Evolutionary conservation across 805 yeast species (phyloP).

Genomic region (Kluyveromyces aestuarii): DNA sequence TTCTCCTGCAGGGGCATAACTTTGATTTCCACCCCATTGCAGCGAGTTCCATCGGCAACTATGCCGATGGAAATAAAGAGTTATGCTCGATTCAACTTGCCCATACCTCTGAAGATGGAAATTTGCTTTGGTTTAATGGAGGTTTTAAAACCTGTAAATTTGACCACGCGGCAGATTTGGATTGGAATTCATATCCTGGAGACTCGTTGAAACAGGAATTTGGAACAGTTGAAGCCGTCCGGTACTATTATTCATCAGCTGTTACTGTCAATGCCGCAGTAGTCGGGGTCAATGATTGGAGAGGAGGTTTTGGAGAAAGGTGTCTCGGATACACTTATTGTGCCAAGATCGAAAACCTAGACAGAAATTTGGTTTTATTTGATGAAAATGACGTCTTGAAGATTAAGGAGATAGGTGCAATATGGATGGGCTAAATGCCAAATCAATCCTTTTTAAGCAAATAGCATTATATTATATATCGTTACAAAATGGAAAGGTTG

Average conservation of each 20-base stretch:
- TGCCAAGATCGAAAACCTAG: background rate
- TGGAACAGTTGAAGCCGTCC: background rate
- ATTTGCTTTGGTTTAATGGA: constrained; percentile 28
- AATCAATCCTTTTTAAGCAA: background rate
- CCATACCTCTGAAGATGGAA: constrained; percentile 14
- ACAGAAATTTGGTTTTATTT: background rate
- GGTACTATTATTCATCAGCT: background rate
- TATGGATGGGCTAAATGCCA: background rate
- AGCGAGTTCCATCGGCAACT: constrained; percentile 7
- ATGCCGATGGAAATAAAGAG: constrained; percentile 6
- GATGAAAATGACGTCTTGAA: background rate
- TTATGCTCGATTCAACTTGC: constrained; percentile 26
- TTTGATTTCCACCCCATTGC: constrained; percentile 16
- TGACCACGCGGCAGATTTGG: background rate
- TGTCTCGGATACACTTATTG: constrained; percentile 5
- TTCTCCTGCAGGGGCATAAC: constrained; percentile 12
- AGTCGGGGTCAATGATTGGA: background rate
- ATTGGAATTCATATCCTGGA: background rate
- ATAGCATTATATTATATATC: background rate
- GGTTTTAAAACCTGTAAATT: constrained; percentile 22
- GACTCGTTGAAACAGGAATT: background rate
- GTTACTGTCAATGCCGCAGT: background rate
- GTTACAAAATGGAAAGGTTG: background rate
- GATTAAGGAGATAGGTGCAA: background rate
- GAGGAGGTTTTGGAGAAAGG: background rate